Evolutionary conservation across 2,329 filamentous ascomycete genomes (phyloP).

Genomic region (Diaporthe sp.): DNA sequence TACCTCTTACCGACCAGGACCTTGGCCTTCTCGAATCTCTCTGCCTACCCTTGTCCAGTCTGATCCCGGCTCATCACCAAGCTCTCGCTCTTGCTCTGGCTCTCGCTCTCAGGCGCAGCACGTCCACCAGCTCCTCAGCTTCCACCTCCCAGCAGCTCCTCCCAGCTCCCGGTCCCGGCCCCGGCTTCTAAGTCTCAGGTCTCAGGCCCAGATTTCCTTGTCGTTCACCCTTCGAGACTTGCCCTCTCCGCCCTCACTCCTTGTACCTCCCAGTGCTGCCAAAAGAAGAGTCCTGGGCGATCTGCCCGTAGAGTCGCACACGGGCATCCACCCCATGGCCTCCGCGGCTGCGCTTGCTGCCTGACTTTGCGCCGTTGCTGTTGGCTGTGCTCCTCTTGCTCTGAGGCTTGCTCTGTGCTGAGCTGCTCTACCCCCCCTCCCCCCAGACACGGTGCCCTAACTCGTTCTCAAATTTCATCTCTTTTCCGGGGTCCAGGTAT

Average conservation of each 20-base stretch:
- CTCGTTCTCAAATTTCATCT: slow-evolving; percentile 37
- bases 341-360: slow-evolving; percentile 46
- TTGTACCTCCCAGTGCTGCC: slow-evolving; percentile 23
- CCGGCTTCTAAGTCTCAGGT: slow-evolving; percentile 32
- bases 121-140: slow-evolving; percentile 30
- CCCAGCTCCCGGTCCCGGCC: slow-evolving; percentile 29
- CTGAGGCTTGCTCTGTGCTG: slow-evolving; percentile 35
- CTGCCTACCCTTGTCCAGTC: slow-evolving; percentile 30
- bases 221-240: slow-evolving; percentile 26
- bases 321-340: slow-evolving; percentile 36
- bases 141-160: slow-evolving; percentile 22
- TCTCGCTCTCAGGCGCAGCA: slow-evolving; percentile 22
- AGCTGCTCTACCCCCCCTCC: slow-evolving; percentile 13
- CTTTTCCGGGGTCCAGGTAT: slow-evolving; percentile 39
- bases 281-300: slow-evolving; percentile 29
- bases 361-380: slow-evolving; percentile 44
- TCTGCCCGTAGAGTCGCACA: slow-evolving; percentile 27
- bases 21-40: slow-evolving; percentile 30
- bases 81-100: slow-evolving; percentile 17
- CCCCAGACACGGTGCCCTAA: slow-evolving; percentile 32
- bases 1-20: slow-evolving; percentile 31
- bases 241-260: slow-evolving; percentile 25
- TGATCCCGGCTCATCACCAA: slow-evolving; percentile 26
- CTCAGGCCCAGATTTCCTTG: slow-evolving; percentile 31
- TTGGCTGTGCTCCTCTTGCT: slow-evolving; percentile 31